phyloP scores from a whole-genome alignment of 345 rosid genomes.

The Noccaea bulbosa region DNA sequence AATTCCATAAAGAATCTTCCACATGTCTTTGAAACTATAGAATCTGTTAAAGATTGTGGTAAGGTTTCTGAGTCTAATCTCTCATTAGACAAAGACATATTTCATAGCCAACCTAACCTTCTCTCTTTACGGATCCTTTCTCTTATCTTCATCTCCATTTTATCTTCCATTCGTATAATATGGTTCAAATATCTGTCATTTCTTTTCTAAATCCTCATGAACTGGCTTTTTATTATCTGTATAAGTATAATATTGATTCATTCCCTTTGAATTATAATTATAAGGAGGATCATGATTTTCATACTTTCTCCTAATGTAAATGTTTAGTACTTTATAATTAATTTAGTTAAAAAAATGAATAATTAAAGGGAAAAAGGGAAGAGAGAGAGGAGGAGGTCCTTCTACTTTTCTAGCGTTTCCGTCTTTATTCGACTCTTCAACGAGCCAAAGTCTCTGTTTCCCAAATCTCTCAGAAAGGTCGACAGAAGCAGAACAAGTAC shows the following conservation, averaged over 20 bases:
- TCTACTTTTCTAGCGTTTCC: background rate
- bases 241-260: background rate
- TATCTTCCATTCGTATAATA: background rate
- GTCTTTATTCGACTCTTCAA: constrained; percentile 40
- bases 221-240: background rate
- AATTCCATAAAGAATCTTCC: background rate
- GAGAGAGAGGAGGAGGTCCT: background rate
- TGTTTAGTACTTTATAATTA: background rate
- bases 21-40: background rate
- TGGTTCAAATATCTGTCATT: background rate
- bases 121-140: background rate
- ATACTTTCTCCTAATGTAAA: background rate
- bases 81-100: background rate
- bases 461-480: constrained; percentile 21
- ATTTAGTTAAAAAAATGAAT: background rate
- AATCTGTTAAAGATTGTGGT: background rate
- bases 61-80: background rate
- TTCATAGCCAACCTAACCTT: background rate
- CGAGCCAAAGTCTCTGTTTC: constrained; percentile 29
- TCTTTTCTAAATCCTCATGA: background rate
- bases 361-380: background rate
- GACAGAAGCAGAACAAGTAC: constrained; percentile 25
- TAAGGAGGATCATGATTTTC: background rate
- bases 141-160: background rate
- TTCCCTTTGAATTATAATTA: constrained; percentile 4